Evolutionary conservation across 495 filamentous ascomycete species (phyloP).

Genomic region (Bathelium albidoporum): DNA sequence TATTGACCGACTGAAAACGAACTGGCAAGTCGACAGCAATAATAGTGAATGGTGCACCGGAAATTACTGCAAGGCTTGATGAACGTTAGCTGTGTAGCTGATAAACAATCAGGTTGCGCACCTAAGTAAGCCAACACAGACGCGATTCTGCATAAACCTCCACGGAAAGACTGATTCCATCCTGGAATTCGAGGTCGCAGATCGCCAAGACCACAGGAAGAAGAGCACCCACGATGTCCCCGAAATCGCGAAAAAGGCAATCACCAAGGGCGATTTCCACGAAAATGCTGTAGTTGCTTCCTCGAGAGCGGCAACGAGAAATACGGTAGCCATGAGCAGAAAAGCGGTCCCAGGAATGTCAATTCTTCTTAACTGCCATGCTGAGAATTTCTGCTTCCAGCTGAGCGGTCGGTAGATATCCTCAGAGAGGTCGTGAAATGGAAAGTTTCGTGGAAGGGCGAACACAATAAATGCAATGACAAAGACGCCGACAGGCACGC

Average conservation of each 20-base stretch:
- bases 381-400: background rate
- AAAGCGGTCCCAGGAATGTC: conserved; percentile 12
- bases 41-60: background rate
- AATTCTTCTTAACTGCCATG: background rate
- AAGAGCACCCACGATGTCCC: conserved; percentile 5
- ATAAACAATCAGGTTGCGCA: background rate
- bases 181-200: background rate
- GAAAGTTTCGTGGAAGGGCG: conserved; percentile 9
- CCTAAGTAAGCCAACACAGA: conserved; percentile 6
- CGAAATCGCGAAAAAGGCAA: conserved; percentile 8
- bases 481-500: conserved; percentile 8
- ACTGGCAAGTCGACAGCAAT: background rate
- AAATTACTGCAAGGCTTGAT: background rate
- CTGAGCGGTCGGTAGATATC: background rate
- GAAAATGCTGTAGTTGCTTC: conserved; percentile 10
- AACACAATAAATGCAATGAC: conserved; percentile 8
- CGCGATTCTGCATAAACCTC: conserved; percentile 12
- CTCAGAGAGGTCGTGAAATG: conserved; percentile 5
- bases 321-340: conserved; percentile 8
- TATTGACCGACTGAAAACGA: background rate
- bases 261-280: conserved; percentile 12
- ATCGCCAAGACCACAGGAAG: conserved; percentile 4
- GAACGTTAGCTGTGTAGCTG: background rate
- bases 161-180: conserved; percentile 13
- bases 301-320: conserved; percentile 9